These are phyloP conservation scores for Hyparrhenia diplandra DNA, from an alignment of 176 grass and related monocot genomes.

Conservation along the genomic window DNA sequence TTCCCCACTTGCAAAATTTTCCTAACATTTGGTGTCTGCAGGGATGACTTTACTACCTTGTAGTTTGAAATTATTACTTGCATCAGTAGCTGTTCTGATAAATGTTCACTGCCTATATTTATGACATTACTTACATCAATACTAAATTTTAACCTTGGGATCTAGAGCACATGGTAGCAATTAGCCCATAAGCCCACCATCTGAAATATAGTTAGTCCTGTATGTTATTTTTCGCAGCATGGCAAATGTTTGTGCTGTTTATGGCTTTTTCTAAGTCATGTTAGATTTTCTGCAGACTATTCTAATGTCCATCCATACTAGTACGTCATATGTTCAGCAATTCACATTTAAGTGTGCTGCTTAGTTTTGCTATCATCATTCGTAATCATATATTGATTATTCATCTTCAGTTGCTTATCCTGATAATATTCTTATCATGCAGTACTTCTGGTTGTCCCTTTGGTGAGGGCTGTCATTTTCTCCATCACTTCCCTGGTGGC, in stretches of 20 bases:
- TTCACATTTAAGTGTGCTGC: background rate
- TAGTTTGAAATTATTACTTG: slow-evolving; percentile 2
- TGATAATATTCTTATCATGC: slow-evolving; percentile 30
- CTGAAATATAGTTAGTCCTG: background rate
- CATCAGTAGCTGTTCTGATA: background rate
- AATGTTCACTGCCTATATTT: background rate
- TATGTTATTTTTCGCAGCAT: background rate
- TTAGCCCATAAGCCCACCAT: background rate
- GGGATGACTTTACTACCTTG: background rate
- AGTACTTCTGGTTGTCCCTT: slow-evolving; percentile 79
- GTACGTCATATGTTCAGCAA: background rate
- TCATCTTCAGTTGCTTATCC: slow-evolving; percentile 4
- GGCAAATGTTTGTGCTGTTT: background rate
- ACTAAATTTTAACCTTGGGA: background rate
- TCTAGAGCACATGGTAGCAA: background rate
- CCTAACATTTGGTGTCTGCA: slow-evolving; percentile 17
- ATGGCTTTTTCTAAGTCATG: background rate
- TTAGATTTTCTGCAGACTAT: background rate
- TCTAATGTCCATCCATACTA: background rate
- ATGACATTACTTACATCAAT: background rate
- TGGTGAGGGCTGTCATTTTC: slow-evolving; percentile 83
- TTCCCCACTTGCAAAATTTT: background rate
- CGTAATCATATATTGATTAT: background rate
- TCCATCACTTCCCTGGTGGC: slow-evolving; percentile 67
- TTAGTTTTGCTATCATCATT: background rate